Evolutionary conservation across 2,329 filamentous ascomycete species (phyloP).

Genomic region (Fusarium veterinarium): DNA sequence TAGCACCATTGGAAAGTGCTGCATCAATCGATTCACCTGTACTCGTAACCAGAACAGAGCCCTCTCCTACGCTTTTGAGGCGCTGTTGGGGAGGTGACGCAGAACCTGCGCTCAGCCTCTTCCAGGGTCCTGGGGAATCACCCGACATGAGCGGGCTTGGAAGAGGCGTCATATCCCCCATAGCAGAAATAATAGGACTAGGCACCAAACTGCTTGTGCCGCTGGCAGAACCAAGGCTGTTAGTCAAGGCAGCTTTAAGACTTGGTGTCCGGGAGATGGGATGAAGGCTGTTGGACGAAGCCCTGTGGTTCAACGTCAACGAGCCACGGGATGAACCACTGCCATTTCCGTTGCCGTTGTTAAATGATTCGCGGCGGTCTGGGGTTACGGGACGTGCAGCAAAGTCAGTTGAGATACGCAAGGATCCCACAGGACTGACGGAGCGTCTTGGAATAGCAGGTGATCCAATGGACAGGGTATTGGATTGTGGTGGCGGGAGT

Average conservation of each 20-base stretch:
- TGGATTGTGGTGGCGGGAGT: conserved; percentile 30
- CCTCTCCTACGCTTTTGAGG: conserved; percentile 45
- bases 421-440: conserved; percentile 41
- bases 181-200: conserved; percentile 78
- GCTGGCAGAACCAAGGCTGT: conserved; percentile 61
- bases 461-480: conserved; percentile 20
- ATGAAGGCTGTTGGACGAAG: conserved; percentile 53
- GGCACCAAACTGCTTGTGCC: conserved; percentile 75
- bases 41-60: conserved; percentile 60
- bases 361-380: conserved; percentile 50
- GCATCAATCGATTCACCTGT: conserved; percentile 65
- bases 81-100: conserved; percentile 54
- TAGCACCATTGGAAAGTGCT: conserved; percentile 63
- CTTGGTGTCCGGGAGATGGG: conserved; percentile 70
- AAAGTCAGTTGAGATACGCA: conserved; percentile 56
- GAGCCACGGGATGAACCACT: conserved; percentile 47
- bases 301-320: conserved; percentile 44
- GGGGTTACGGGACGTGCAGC: conserved; percentile 37
- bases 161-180: conserved; percentile 82
- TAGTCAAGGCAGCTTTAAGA: conserved; percentile 66
- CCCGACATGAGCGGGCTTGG: conserved; percentile 77
- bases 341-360: conserved; percentile 52
- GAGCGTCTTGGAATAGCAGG: conserved; percentile 27
- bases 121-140: conserved; percentile 76
- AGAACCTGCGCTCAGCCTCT: conserved; percentile 61